phyloP scores from a whole-genome alignment of 2,329 filamentous ascomycete species.

The Phialocephala sp. region DNA sequence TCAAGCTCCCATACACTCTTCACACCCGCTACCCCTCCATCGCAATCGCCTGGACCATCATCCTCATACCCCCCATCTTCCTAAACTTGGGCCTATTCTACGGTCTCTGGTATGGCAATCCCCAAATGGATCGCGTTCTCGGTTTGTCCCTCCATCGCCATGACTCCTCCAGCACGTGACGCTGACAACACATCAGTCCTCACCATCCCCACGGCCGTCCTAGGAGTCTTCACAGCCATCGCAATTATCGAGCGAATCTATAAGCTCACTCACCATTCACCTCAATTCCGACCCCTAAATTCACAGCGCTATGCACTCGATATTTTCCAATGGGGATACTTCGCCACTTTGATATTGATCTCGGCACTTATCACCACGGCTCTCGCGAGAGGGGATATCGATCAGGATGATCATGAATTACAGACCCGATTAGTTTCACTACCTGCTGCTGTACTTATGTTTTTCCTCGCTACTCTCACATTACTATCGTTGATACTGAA shows the following conservation, averaged over 20 bases:
- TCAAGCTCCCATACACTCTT: slow-evolving; percentile 33
- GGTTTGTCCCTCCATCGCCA: slow-evolving; percentile 20
- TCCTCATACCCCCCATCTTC: slow-evolving; percentile 34
- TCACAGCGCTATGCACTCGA: slow-evolving; percentile 28
- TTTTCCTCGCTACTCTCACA: slow-evolving; percentile 32
- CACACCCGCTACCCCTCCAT: slow-evolving; percentile 33
- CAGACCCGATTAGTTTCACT: slow-evolving; percentile 29
- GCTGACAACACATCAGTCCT: slow-evolving; percentile 27
- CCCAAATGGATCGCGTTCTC: slow-evolving; percentile 30
- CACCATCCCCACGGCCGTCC: slow-evolving; percentile 33
- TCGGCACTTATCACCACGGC: slow-evolving; percentile 31
- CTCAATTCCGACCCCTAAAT: slow-evolving; percentile 28
- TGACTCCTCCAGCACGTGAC: slow-evolving; percentile 11
- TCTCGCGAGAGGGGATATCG: slow-evolving; percentile 30
- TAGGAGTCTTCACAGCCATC: slow-evolving; percentile 34
- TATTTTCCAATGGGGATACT: slow-evolving; percentile 37
- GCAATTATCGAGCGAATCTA: slow-evolving; percentile 30
- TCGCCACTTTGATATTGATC: slow-evolving; percentile 31
- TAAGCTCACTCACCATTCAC: slow-evolving; percentile 28
- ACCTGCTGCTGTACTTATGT: slow-evolving; percentile 32
- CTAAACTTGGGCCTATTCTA: slow-evolving; percentile 35
- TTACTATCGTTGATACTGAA: slow-evolving; percentile 30
- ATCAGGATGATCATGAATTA: slow-evolving; percentile 29
- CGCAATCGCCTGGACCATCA: slow-evolving; percentile 34
- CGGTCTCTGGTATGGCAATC: slow-evolving; percentile 33